Evolutionary conservation across 768 basidiomycete species (phyloP).

Genomic region (Pulveroboletus frians): DNA sequence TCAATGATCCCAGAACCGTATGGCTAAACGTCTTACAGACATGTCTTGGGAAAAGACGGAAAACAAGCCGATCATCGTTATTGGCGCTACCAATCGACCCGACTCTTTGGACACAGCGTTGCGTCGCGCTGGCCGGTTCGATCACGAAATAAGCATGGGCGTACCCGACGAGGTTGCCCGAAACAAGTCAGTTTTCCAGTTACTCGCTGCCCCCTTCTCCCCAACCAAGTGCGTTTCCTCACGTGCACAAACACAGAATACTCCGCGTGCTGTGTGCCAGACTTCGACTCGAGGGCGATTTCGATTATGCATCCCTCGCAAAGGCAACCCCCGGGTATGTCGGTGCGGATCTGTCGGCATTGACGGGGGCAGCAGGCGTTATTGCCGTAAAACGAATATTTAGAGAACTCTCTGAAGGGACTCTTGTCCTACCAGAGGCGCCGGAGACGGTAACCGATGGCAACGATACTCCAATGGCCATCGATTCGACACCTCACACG

Average conservation of each 20-base stretch:
- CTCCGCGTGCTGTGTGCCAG: constrained; percentile 80
- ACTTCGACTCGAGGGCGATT: constrained; percentile 79
- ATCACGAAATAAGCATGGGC: constrained; percentile 96
- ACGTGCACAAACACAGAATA: constrained; percentile 50
- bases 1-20: not conserved
- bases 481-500: constrained; percentile 29
- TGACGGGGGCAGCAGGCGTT: constrained; percentile 91
- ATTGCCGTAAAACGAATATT: constrained; percentile 97
- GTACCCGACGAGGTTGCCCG: constrained; percentile 91
- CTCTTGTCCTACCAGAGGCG: constrained; percentile 48
- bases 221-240: not conserved
- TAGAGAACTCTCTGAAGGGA: constrained; percentile 65
- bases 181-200: constrained; percentile 59
- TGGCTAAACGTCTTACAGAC: constrained; percentile 46
- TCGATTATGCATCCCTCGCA: constrained; percentile 80
- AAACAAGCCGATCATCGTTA: constrained; percentile 88
- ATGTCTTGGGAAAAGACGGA: constrained; percentile 94
- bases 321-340: constrained; percentile 97
- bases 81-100: constrained; percentile 94
- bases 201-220: too few relatives aligned
- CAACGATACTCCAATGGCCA: constrained; percentile 33
- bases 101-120: constrained; percentile 93
- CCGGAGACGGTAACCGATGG: constrained; percentile 12
- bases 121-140: constrained; percentile 89
- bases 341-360: constrained; percentile 86